Conservation (phyloP, 805 yeast species). For the Candida manassasensis region DNA sequence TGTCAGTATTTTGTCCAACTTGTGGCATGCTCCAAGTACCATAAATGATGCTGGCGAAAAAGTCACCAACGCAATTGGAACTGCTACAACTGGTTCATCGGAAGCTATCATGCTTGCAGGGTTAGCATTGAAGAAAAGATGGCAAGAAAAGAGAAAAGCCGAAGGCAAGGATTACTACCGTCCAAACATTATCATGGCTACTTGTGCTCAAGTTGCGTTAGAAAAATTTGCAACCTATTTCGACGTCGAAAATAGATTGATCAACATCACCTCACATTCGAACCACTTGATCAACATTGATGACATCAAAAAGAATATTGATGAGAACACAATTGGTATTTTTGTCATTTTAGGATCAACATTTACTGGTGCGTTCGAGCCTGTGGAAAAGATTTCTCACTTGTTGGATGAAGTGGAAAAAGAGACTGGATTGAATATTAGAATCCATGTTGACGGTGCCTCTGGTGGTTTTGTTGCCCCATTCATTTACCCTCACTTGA, state of each 20-base stretch:
- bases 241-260: constrained; percentile 79
- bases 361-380: constrained; percentile 88
- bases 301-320: constrained; percentile 59
- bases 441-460: constrained; percentile 93
- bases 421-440: constrained; percentile 62
- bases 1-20: constrained; percentile 67
- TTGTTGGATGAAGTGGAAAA: constrained; percentile 66
- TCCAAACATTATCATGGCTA: constrained; percentile 88
- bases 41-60: constrained; percentile 20
- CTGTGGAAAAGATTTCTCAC: constrained; percentile 56
- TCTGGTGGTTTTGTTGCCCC: constrained; percentile 90
- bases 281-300: constrained; percentile 62
- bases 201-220: constrained; percentile 89
- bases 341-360: constrained; percentile 89
- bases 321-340: constrained; percentile 90
- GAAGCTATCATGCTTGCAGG: constrained; percentile 96
- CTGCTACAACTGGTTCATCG: constrained; percentile 91
- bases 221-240: constrained; percentile 93
- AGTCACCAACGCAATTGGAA: constrained; percentile 56
- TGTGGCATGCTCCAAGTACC: constrained; percentile 69
- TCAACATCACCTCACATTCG: constrained; percentile 57
- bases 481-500: constrained; percentile 65
- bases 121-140: constrained; percentile 81
- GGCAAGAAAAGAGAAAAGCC: constrained; percentile 67
- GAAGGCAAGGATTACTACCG: constrained; percentile 54